These are phyloP conservation scores for Arabidopsis arenosa DNA, from an alignment of 345 rosid genomes.

Conservation along the genomic window DNA sequence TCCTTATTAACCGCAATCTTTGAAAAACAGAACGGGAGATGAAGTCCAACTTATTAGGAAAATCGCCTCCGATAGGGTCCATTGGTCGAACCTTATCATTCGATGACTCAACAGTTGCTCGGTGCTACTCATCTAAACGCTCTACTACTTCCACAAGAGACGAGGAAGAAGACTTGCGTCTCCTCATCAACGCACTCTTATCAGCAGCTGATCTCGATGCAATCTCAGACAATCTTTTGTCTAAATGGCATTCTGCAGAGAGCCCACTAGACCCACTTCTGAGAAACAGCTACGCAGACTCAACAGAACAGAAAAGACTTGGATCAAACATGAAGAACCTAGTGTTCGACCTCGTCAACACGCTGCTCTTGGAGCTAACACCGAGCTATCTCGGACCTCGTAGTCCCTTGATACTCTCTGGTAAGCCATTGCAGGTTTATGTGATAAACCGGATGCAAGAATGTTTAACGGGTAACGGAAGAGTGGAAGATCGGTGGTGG, in stretches of 20 bases:
- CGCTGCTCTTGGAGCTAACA: slow-evolving; percentile 56
- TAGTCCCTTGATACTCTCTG: slow-evolving; percentile 12
- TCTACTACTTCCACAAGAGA: slow-evolving; percentile 46
- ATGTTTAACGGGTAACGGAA: slow-evolving; percentile 57
- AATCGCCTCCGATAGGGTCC: slow-evolving; percentile 46
- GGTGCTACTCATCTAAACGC: slow-evolving; percentile 52
- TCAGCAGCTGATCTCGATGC: slow-evolving; percentile 61
- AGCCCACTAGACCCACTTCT: slow-evolving; percentile 80
- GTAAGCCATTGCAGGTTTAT: slow-evolving; percentile 47
- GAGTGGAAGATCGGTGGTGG: slow-evolving; percentile 43
- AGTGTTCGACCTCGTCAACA: slow-evolving; percentile 72
- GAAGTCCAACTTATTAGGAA: slow-evolving; percentile 57
- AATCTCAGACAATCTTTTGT: slow-evolving; percentile 45
- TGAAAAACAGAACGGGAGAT: slow-evolving; percentile 46
- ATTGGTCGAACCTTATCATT: slow-evolving; percentile 39
- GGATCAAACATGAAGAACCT: slow-evolving; percentile 66
- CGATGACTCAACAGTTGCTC: slow-evolving; percentile 36
- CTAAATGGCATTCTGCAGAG: slow-evolving; percentile 71
- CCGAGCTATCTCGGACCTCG: slow-evolving; percentile 48
- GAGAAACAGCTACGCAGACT: slow-evolving; percentile 58
- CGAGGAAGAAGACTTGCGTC: slow-evolving; percentile 70
- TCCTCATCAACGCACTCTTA: slow-evolving; percentile 61
- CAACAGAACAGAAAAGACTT: slow-evolving; percentile 60
- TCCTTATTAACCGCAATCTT: slow-evolving; percentile 10
- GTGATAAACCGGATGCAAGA: slow-evolving; percentile 70